These are phyloP conservation scores for Mrakiaceae sp. DNA, from an alignment of 1,284 basidiomycete species.

Conservation along the genomic window DNA sequence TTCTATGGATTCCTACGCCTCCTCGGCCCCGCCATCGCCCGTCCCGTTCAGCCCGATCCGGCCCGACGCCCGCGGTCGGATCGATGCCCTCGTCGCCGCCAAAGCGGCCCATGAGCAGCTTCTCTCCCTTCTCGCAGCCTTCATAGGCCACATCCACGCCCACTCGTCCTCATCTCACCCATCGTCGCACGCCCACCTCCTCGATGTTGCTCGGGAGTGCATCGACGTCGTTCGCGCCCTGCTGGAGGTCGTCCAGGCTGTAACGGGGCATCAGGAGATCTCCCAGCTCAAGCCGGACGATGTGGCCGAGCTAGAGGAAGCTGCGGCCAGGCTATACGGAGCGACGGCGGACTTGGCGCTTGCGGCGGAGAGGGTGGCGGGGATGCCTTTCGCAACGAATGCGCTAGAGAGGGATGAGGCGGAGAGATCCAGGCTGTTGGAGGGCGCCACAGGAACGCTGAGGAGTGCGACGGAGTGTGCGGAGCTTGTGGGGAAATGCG, in stretches of 20 bases:
- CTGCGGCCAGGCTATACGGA: constrained; percentile 73
- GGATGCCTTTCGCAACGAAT: constrained; percentile 39
- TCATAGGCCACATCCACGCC: constrained; percentile 92
- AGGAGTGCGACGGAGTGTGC: constrained; percentile 83
- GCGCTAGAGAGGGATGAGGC: constrained; percentile 58
- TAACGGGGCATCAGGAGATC: constrained; percentile 28
- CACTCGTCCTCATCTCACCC: constrained; percentile 80
- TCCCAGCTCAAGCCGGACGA: constrained; percentile 40
- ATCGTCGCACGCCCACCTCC: constrained; percentile 81
- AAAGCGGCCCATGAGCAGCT: constrained; percentile 72
- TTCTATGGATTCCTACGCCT: not conserved
- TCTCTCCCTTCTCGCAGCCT: constrained; percentile 85
- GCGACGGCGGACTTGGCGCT: constrained; percentile 80
- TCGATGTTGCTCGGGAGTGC: constrained; percentile 84
- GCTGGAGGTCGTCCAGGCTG: constrained; percentile 57
- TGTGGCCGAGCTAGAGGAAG: constrained; percentile 30
- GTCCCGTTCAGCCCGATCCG: constrained; percentile 38
- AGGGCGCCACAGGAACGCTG: constrained; percentile 72
- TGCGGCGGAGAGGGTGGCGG: constrained; percentile 55
- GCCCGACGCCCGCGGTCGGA: constrained; percentile 47
- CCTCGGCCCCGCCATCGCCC: not conserved
- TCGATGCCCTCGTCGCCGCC: constrained; percentile 35
- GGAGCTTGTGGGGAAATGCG: constrained; percentile 63
- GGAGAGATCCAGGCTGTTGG: constrained; percentile 58
- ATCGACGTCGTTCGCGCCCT: constrained; percentile 82